A percentile compares a stretch with the other conserved stretches of the same genome.
Conservation (phyloP, 192 early-diverging fungal genomes). For the Rhizophagus sp. region DNA sequence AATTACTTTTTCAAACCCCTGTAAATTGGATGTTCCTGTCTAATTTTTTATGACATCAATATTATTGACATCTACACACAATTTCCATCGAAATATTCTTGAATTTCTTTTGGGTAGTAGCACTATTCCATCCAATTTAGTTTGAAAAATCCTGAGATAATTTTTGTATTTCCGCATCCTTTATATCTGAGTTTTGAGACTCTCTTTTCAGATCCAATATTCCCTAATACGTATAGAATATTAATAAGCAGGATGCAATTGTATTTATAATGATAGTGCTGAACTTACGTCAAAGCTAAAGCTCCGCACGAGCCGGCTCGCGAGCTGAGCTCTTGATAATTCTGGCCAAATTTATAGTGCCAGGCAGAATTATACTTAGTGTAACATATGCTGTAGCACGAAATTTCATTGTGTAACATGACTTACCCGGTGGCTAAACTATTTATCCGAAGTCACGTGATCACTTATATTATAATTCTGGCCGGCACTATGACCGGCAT, state of each 20-base stretch:
- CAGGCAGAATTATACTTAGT: too few relatives aligned
- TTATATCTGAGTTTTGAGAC: conserved; percentile 18
- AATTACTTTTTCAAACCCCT: too few relatives aligned
- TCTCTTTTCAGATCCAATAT: conserved; percentile 22
- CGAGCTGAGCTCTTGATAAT: too few relatives aligned
- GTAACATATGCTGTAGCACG: too few relatives aligned
- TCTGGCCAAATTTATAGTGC: too few relatives aligned
- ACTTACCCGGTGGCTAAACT: too few relatives aligned
- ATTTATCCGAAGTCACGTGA: too few relatives aligned
- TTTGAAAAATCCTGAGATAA: conserved; percentile 6
- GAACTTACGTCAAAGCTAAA: conserved; percentile 23
- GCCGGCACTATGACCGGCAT: too few relatives aligned
- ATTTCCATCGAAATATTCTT: conserved; percentile 10
- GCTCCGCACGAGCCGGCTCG: too few relatives aligned
- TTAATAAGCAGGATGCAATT: conserved; percentile 4
- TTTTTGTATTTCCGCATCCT: conserved; percentile 3
- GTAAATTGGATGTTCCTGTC: conserved; percentile 15
- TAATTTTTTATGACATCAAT: conserved; percentile 14
- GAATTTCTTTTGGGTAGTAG: background rate
- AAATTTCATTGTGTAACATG: too few relatives aligned
- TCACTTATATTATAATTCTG: too few relatives aligned
- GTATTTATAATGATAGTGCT: background rate
- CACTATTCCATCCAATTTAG: background rate
- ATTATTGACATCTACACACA: conserved; percentile 8
- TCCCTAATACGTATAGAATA: conserved; percentile 15